Evolutionary conservation across 2,329 filamentous ascomycete species (phyloP).

Genomic region (Dichotomopilus funicola): DNA sequence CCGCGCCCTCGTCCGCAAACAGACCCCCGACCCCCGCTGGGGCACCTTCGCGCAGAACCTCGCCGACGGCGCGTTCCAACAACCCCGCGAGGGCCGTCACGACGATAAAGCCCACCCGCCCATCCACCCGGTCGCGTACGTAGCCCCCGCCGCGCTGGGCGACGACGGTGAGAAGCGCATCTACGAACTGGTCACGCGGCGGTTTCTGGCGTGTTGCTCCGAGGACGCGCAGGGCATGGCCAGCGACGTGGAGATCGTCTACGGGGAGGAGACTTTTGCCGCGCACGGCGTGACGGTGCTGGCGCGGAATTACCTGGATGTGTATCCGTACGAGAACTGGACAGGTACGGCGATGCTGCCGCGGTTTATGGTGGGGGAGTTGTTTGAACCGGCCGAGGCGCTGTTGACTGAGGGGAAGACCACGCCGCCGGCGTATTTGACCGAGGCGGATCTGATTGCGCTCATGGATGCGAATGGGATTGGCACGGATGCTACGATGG

Average conservation of each 20-base stretch:
- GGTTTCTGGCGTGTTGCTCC: slow-evolving; percentile 92
- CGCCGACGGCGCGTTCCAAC: slow-evolving; percentile 67
- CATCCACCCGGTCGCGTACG: slow-evolving; percentile 91
- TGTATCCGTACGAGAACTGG: slow-evolving; percentile 97
- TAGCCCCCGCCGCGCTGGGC: slow-evolving; percentile 51
- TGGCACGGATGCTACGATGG: slow-evolving; percentile 97
- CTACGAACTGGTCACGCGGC: slow-evolving; percentile 86
- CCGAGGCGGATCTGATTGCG: slow-evolving; percentile 89
- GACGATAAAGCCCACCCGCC: slow-evolving; percentile 97
- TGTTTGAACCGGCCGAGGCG: slow-evolving; percentile 81
- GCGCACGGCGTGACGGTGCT: slow-evolving; percentile 79
- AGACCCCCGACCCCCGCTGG: slow-evolving; percentile 71
- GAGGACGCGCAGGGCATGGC: slow-evolving; percentile 84
- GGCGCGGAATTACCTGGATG: slow-evolving; percentile 87
- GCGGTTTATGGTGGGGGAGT: slow-evolving; percentile 69
- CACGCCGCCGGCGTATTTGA: slow-evolving; percentile 74
- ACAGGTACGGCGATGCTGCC: slow-evolving; percentile 79
- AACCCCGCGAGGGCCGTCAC: slow-evolving; percentile 74
- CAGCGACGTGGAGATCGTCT: slow-evolving; percentile 77
- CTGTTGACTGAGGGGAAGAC: slow-evolving; percentile 91
- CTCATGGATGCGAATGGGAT: slow-evolving; percentile 99
- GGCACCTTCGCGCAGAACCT: slow-evolving; percentile 72
- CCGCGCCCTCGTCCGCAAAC: slow-evolving; percentile 71
- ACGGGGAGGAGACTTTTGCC: slow-evolving; percentile 75
- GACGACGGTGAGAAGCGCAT: slow-evolving; percentile 65